phyloP scores from a whole-genome alignment of 2,329 filamentous ascomycete genomes.

The Calonectria pauciramosa region DNA sequence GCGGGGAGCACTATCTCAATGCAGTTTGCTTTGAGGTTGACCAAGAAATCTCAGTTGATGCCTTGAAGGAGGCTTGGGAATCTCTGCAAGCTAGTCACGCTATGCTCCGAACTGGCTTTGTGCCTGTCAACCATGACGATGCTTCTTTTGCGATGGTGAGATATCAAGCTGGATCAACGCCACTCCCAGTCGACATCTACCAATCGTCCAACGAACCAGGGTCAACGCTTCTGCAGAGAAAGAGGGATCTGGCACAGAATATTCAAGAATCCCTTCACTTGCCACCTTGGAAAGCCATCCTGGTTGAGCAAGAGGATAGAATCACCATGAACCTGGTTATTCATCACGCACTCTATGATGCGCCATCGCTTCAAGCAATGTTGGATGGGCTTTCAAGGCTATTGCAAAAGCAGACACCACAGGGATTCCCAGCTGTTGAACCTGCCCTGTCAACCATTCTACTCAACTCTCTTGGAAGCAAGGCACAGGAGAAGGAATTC shows the following conservation, averaged over 20 bases:
- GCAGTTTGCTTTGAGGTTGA: slow-evolving; percentile 70
- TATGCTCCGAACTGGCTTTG: slow-evolving; percentile 84
- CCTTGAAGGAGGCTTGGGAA: slow-evolving; percentile 72
- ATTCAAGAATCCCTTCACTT: slow-evolving; percentile 61
- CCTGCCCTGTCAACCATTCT: slow-evolving; percentile 59
- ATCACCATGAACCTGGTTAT: slow-evolving; percentile 63
- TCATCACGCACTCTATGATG: slow-evolving; percentile 91
- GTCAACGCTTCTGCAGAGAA: slow-evolving; percentile 56
- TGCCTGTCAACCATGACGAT: slow-evolving; percentile 69
- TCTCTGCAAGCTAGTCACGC: slow-evolving; percentile 68
- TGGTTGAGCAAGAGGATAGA: slow-evolving; percentile 53
- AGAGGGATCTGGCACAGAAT: slow-evolving; percentile 43
- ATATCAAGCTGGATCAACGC: slow-evolving; percentile 52
- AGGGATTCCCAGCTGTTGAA: slow-evolving; percentile 45
- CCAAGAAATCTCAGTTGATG: slow-evolving; percentile 50
- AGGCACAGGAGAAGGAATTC: slow-evolving; percentile 62
- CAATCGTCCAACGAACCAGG: not conserved
- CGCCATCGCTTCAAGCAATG: slow-evolving; percentile 77
- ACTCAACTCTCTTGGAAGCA: slow-evolving; percentile 44
- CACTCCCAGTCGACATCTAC: slow-evolving; percentile 29
- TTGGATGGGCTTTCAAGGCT: slow-evolving; percentile 67
- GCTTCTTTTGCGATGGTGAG: slow-evolving; percentile 83
- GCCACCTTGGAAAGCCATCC: slow-evolving; percentile 74
- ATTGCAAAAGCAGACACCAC: slow-evolving; percentile 39
- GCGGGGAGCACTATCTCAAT: slow-evolving; percentile 82